Evolutionary conservation across 176 grass and related monocot genomes (phyloP).

Genomic region (Zea luxurians): DNA sequence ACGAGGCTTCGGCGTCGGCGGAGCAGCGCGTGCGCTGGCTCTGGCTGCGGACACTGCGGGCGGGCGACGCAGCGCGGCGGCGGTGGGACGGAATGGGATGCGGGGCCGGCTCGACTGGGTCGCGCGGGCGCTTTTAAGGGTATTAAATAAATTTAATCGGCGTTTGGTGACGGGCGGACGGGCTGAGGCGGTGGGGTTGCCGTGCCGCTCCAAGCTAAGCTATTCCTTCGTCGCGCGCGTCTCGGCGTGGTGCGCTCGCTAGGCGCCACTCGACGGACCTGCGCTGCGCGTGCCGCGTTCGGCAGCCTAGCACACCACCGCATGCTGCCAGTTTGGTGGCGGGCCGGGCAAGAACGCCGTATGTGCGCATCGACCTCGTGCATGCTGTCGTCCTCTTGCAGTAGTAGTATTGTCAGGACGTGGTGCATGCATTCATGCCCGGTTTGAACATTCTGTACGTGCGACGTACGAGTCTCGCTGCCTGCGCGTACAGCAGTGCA

Average conservation of each 20-base stretch:
- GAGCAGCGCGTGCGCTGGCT: no score
- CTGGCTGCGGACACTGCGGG: not conserved
- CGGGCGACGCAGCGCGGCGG: not conserved
- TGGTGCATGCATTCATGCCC: not conserved
- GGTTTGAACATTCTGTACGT: not conserved
- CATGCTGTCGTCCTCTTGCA: not conserved
- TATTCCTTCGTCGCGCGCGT: not conserved
- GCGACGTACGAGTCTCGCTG: not conserved
- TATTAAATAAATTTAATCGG: conserved; percentile 31
- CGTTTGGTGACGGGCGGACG: conserved; percentile 25
- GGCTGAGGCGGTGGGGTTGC: not conserved
- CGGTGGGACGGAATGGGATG: conserved; percentile 1
- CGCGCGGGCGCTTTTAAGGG: conserved; percentile 38
- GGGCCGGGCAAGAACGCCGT: not conserved
- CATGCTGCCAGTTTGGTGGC: not conserved
- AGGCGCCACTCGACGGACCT: conserved; percentile 6
- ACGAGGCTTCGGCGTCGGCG: no score
- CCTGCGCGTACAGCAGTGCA: not conserved
- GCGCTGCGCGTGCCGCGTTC: not conserved
- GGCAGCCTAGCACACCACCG: conserved; percentile 20
- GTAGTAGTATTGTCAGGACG: not conserved
- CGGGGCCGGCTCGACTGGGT: not conserved
- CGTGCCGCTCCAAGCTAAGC: not conserved
- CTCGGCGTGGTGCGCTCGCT: conserved; percentile 18
- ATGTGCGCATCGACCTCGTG: not conserved